Conservation (phyloP, 2,329 filamentous ascomycete species). For the Botrytis paeoniae region DNA sequence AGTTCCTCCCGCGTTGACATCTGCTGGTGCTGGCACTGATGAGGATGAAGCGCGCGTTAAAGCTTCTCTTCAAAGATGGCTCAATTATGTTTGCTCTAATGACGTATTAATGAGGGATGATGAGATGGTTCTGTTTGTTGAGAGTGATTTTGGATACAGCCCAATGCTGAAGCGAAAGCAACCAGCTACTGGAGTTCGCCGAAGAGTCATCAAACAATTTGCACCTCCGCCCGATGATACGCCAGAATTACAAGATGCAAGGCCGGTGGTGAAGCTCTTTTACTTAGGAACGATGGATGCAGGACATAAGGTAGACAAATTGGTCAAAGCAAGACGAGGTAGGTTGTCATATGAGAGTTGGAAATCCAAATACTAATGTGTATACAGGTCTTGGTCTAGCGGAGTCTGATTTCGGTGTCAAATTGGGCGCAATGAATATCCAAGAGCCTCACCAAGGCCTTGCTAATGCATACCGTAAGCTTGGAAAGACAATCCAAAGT, state of each 20-base stretch:
- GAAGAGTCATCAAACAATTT: slow-evolving; percentile 97
- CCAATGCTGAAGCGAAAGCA: slow-evolving; percentile 95
- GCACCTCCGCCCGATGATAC: slow-evolving; percentile 96
- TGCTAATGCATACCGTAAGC: slow-evolving; percentile 86
- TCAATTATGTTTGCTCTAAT: slow-evolving; percentile 89
- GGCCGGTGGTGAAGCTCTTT: slow-evolving; percentile 90
- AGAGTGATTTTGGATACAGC: slow-evolving; percentile 97
- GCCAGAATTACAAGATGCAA: slow-evolving; percentile 84
- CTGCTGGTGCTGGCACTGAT: slow-evolving; percentile 90
- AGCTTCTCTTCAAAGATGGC: slow-evolving; percentile 85
- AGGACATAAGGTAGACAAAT: slow-evolving; percentile 92
- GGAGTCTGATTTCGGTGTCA: slow-evolving; percentile 90
- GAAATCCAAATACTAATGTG: slow-evolving; percentile 35
- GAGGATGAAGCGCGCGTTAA: slow-evolving; percentile 93
- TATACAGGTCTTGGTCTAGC: slow-evolving; percentile 78
- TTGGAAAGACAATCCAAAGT: slow-evolving; percentile 89
- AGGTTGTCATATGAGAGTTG: slow-evolving; percentile 36
- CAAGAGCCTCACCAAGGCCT: slow-evolving; percentile 90
- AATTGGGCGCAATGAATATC: slow-evolving; percentile 79
- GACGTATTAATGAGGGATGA: slow-evolving; percentile 93
- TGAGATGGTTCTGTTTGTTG: slow-evolving; percentile 97
- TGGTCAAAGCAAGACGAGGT: slow-evolving; percentile 92
- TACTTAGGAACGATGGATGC: slow-evolving; percentile 94
- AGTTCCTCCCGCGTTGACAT: slow-evolving; percentile 90
- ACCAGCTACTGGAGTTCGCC: slow-evolving; percentile 88